Evolutionary conservation across 1,139 yeast genomes (phyloP), one percentile per base, ranked within the genome.

Genomic region (Yamadazyma songkhlaensis): DNA sequence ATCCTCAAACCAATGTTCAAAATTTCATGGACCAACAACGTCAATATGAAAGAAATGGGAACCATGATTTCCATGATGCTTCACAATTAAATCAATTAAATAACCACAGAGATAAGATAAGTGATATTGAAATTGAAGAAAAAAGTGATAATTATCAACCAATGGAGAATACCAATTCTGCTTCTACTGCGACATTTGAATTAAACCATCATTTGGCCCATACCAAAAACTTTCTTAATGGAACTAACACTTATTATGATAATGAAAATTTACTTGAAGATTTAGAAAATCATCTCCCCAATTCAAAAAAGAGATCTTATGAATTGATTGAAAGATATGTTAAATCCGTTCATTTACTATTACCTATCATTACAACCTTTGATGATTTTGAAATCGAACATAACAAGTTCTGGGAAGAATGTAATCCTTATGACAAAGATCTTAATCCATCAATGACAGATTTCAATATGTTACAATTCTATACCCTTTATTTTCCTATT

Each of bases 321-420:
- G 79, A 75, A 42, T 55, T 78, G 31, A 60, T 77, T 4, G 64
- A 67, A 31, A 60, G 77, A 17, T 79, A 74, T 45, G 54, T 72
- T 14, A 67, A 64, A 35, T 74, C 79, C 2, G 77, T 79, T 20
- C 81, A 77, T 48, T 71, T 78, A 4, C 54, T 79, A 12, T 51
- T 78, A 14, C 84, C 84, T 0, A 57, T 79, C 3, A 47, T 78
- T 36, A 60, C 65, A 22, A 69, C 67, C 37, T 45, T 69, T 32
- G 65, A 66, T 30, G 73, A 66, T 23, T 77, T 77, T 42, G 42
- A 67, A 7, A 49, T 49, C 28, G 74, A 74, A 41, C 81, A 77
- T 48, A 74, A 73, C 22, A 60, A 57, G 24, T 78, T 67, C 45
- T 79, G 84, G 84, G 42, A 33, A 29, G 60, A 60, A 10, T 48